Evolutionary conservation across 306 rosid genomes (phyloP).

Genomic region (Glycine soja): DNA sequence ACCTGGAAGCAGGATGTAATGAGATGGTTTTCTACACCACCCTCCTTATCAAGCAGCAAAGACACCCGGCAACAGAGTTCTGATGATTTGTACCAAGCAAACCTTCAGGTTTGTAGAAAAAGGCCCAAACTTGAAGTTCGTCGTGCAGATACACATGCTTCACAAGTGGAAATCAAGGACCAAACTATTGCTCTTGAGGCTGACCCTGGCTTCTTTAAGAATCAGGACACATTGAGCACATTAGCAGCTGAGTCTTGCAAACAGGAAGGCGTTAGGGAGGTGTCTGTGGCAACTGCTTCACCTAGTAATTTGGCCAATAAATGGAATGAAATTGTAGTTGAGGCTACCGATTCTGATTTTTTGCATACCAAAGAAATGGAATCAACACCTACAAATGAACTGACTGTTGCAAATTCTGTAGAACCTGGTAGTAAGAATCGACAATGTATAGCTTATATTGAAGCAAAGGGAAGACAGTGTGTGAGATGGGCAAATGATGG

Average conservation of each 20-base stretch:
- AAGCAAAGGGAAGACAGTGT: slow-evolving; percentile 97
- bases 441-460: slow-evolving; percentile 89
- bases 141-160: slow-evolving; percentile 88
- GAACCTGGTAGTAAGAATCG: slow-evolving; percentile 76
- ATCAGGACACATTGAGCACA: slow-evolving; percentile 57
- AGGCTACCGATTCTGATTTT: slow-evolving; percentile 57
- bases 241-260: slow-evolving; percentile 61
- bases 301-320: slow-evolving; percentile 59
- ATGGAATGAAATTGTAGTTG: slow-evolving; percentile 69
- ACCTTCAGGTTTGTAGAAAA: slow-evolving; percentile 79
- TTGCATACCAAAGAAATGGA: slow-evolving; percentile 60
- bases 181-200: slow-evolving; percentile 67
- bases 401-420: slow-evolving; percentile 50
- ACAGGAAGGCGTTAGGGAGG: slow-evolving; percentile 61
- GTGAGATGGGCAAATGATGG: slow-evolving; percentile 99
- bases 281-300: slow-evolving; percentile 43
- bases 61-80: slow-evolving; percentile 59
- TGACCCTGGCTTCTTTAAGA: slow-evolving; percentile 71
- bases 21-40: slow-evolving; percentile 81
- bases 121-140: slow-evolving; percentile 98
- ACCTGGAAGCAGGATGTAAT: slow-evolving; percentile 94
- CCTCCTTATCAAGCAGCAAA: slow-evolving; percentile 58
- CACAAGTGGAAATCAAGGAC: slow-evolving; percentile 63
- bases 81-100: slow-evolving; percentile 62
- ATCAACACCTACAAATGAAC: slow-evolving; percentile 66